Evolutionary conservation across 2,329 filamentous ascomycete genomes (phyloP).

Genomic region (Lachnellula subtilissima): DNA sequence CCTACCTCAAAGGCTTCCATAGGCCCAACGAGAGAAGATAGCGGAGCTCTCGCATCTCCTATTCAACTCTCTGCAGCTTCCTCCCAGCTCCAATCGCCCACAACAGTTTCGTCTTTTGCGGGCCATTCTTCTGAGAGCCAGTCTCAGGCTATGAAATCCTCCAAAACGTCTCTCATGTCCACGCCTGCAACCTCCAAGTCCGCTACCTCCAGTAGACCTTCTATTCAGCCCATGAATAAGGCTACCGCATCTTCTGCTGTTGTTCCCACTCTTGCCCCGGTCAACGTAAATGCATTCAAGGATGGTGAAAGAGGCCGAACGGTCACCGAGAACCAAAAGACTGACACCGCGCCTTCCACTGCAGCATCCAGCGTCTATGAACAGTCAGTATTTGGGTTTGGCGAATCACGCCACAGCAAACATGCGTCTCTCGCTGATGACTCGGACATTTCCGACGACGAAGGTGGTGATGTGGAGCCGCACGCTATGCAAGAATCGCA

Average conservation of each 20-base stretch:
- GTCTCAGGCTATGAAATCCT: constrained; percentile 29
- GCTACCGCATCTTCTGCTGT: constrained; percentile 27
- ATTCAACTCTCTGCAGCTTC: constrained; percentile 26
- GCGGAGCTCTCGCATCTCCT: constrained; percentile 34
- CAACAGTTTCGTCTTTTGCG: constrained; percentile 23
- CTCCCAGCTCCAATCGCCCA: constrained; percentile 31
- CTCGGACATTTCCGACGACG: constrained; percentile 20
- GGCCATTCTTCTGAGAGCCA: constrained; percentile 26
- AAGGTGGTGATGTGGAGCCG: constrained; percentile 6
- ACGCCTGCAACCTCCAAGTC: constrained; percentile 28
- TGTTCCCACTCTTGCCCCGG: constrained; percentile 43
- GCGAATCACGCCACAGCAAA: constrained; percentile 14
- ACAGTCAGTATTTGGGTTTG: constrained; percentile 13
- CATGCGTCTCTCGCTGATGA: constrained; percentile 16
- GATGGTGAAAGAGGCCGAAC: constrained; percentile 44
- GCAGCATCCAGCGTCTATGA: constrained; percentile 10
- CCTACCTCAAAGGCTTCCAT: constrained; percentile 40
- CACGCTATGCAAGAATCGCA: constrained; percentile 6
- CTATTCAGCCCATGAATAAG: constrained; percentile 29
- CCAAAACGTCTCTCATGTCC: constrained; percentile 27
- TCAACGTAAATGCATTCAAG: constrained; percentile 45
- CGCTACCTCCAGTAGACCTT: constrained; percentile 21
- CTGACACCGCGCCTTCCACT: constrained; percentile 5
- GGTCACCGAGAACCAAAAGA: constrained; percentile 18
- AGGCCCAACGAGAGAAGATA: constrained; percentile 38